Base-by-base conservation (phyloP, 441 rosid species). In the Jatropha podagrica region DNA sequence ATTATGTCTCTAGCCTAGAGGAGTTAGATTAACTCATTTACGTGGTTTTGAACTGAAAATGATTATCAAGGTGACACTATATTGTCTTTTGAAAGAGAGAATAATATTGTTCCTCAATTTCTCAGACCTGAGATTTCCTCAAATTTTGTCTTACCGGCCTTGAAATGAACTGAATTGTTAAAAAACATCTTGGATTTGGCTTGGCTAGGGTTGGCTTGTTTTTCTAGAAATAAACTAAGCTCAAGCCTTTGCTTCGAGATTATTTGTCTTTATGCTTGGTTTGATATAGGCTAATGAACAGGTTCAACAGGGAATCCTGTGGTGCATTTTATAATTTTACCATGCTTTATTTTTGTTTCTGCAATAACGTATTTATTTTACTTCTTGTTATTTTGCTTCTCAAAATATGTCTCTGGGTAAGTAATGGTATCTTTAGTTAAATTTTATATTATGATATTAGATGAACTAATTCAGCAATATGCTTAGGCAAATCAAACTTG, bases 21-120 rank as follows among this genome's bases (percentile, higher is more conserved):
- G 56, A 71, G 64, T 40, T 65, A 58, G 54, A 32, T 75, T 17
- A 51, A 54, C 14, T 20, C 23, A 55, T 44, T 13, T 23, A 41
- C 40, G 46, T 74, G 77, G 9, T 40, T 62, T 41, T 17, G 2
- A 69, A 41, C 64, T 54, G 48, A 18, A 56, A 73, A 49, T 71
- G 8, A 65, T 56, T 41, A 10, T 9, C 6, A 67, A 58, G 41
- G 7, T 56, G 32, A 44, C 9, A 38, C 3, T 68, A 7, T 44
- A 14, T 65, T 54, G 2, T 59, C 52, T 26, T 71, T 59, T 26
- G n/a, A 54, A 67, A 56, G 41, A 58, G 4, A 58, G 71, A 26
- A 26, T 12, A 18, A 5, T 8, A 44, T 20, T 54, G 15, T 37
- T 58, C 4, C 20, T 37, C 12, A 46, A 56, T 67, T 44, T 44